These are phyloP conservation scores for Penicillium sp. DNA, from an alignment of 2,329 filamentous ascomycete species.

Conservation along the genomic window DNA sequence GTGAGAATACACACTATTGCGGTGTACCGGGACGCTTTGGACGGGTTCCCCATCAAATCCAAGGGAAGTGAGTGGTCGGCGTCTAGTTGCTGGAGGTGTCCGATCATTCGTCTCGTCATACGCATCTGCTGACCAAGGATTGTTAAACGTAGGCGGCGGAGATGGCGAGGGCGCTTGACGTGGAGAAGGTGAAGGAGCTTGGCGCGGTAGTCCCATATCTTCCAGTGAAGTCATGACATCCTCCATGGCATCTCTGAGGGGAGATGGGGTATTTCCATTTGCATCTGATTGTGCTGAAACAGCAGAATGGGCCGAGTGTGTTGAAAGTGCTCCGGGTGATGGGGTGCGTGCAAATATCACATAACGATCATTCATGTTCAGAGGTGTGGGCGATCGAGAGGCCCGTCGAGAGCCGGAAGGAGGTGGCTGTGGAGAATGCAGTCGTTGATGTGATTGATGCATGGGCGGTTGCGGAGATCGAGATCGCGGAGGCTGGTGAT, in stretches of 20 bases:
- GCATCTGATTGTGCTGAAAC: conserved; percentile 58
- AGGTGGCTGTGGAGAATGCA: conserved; percentile 16
- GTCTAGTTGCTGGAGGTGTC: conserved; percentile 38
- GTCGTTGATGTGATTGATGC: conserved; percentile 5
- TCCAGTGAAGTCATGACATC: conserved; percentile 95
- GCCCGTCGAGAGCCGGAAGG: conserved; percentile 16
- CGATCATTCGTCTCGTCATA: conserved; percentile 62
- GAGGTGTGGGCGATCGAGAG: conserved; percentile 35
- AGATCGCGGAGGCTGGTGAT: conserved; percentile 12
- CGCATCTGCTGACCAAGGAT: conserved; percentile 90
- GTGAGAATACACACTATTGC: conserved; percentile 38
- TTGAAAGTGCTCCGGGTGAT: conserved; percentile 48
- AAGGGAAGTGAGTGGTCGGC: conserved; percentile 73
- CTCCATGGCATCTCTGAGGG: conserved; percentile 92
- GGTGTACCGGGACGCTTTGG: conserved; percentile 63
- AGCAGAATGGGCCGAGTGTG: conserved; percentile 21
- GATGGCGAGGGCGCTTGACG: conserved; percentile 54
- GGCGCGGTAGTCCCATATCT: conserved; percentile 72
- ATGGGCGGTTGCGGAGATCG: conserved; percentile 12
- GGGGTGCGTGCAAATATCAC: conserved; percentile 47
- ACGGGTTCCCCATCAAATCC: conserved; percentile 65
- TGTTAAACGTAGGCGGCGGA: conserved; percentile 56
- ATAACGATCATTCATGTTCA: conserved; percentile 48
- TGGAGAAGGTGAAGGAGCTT: conserved; percentile 46
- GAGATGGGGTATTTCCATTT: conserved; percentile 81